Evolutionary conservation across 305 asterid species (phyloP), one percentile per base, ranked within the genome.

Genomic region (Nicotiana rustica): DNA sequence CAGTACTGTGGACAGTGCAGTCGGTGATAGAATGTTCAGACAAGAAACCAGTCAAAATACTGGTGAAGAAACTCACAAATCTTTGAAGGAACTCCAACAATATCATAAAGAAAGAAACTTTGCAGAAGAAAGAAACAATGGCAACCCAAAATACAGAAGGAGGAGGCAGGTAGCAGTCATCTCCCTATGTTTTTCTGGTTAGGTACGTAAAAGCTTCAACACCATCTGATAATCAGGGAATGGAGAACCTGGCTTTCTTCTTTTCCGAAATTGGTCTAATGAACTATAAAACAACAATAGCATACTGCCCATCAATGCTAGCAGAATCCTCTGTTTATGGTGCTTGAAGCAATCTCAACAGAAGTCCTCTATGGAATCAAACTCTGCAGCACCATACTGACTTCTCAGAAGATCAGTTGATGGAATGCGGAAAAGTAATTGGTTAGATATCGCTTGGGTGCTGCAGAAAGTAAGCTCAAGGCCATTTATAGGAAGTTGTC

Each of bases 271-370:
- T 93, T n/a, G 98, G 98, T 6, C 38, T 94, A 79, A 88, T 86
- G 82, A 86, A 86, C 88, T 95, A 95, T 85, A 31, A 91, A 6
- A 85, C 87, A 36, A 81, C 79, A 29, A 86, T 88, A 21, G 62
- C 18, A n/a, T 89, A 81, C 83, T 73, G 91, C 78, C 94, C 97
- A 21, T 93, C 99, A 5, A 82, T 85, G 88, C 52, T 95, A 8
- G 92, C 97, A 18, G 97, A 98, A 31, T 80, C 97, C 4, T 92
- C 98, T 0, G 98, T 94, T 4, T 95, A 95, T 59, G 93, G 93
- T 10, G 98, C 98, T 4, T 94, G 97, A 12, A 85, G 92, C 88
- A 93, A 97, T 4, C 92, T 95, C 18, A 80, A 82, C 44, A 84
- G 83, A 88, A 68, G 44, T 5, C 95, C 95, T 5, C 3, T 61